Evolutionary conservation across 75 land plant genomes (phyloP), one percentile per base, ranked within the genome.

Genomic region (Larix kaempferi): DNA sequence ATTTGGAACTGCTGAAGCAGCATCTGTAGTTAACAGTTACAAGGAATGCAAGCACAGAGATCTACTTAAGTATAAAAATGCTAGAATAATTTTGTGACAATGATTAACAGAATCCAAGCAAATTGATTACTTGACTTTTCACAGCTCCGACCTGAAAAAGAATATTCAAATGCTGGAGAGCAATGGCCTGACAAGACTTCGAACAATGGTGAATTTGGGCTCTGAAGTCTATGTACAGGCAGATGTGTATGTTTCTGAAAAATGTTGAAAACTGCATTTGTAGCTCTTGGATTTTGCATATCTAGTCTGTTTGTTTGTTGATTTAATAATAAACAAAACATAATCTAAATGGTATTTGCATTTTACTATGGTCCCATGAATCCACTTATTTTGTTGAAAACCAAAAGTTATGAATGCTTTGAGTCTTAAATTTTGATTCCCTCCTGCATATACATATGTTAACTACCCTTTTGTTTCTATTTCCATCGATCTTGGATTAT

Each of bases 171-270:
- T 82, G 84, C 71, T 97, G 78, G 88, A 95, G 84, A 84, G 87
- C 54, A 89, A 97, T 77, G 90, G 84, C 54, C 84, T 97, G 27
- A 88, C 91, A 12, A 83, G 81, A 57, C 81, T 97, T 22, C 82
- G 87, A 41, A 86, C 98, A 10, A 74, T 92, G 89, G 90, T 95
- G 37, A 97, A 97, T 79, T 85, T 97, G 78, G 98, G 99, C 44
- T 95, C 98, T 74, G 99, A 97, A 85, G 91, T 97, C 0, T 97
- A 97, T 77, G 76, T 76, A 59, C 99, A 95, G 84, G 98, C 94
- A 17, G 95, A 95, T 57, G 98, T 97, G 98, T 94, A 94, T 76
- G 92, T 73, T 81, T 16, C 25, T 54, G 37, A 27, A 19, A 27
- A 64, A 22, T 62, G 21, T 59, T 60, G 16, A 19, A 23, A 56